phyloP scores from a whole-genome alignment of 495 filamentous ascomycete genomes.

The Penicillium steckii region DNA sequence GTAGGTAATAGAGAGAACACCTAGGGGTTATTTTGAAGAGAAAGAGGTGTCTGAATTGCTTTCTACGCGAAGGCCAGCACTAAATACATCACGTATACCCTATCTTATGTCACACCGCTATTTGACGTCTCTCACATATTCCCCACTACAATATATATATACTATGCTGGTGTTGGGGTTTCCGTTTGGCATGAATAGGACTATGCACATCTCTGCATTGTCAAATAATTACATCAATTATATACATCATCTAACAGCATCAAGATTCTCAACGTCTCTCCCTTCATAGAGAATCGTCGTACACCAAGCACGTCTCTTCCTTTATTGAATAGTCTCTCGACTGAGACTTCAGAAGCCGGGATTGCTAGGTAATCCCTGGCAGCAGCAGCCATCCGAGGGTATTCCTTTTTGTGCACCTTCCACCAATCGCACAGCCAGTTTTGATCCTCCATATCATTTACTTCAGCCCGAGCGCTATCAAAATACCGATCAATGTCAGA shows the following conservation, averaged over 20 bases:
- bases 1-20: too few species aligned
- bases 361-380: not conserved
- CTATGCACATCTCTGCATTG: not conserved
- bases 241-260: not conserved
- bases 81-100: too few species aligned
- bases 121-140: too few species aligned
- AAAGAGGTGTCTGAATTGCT: too few species aligned
- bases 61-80: too few species aligned
- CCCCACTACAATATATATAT: too few species aligned
- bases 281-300: not conserved
- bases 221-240: too few species aligned
- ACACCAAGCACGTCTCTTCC: not conserved
- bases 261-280: not conserved
- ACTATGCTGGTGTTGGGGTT: too few species aligned
- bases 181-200: not conserved
- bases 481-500: slow-evolving; percentile 13
- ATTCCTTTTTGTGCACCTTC: slow-evolving; percentile 12
- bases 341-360: not conserved
- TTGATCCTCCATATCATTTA: not conserved
- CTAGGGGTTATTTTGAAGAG: too few species aligned
- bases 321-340: not conserved
- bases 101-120: too few species aligned
- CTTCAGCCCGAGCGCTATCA: not conserved
- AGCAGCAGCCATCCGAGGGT: not conserved
- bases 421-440: slow-evolving; percentile 14